Base-by-base conservation (phyloP, 257 asterid species). In the Mentha longifolia region DNA sequence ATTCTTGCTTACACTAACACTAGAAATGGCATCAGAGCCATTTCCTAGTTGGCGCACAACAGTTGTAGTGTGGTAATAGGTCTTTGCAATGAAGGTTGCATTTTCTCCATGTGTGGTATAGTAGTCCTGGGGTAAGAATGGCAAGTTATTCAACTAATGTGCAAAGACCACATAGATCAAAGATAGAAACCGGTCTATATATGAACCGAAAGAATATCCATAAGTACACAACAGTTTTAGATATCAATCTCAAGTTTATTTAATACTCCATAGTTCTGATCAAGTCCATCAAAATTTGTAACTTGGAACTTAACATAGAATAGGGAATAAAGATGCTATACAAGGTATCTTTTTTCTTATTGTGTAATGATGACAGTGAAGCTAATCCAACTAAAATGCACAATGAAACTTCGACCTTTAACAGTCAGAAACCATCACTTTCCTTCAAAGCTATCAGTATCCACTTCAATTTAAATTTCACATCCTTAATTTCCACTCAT, bases 41-140 rank as follows among this genome's bases (percentile, higher is more conserved):
- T 74, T 86, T 81, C 99, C 96, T 61, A 94, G 77, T 77, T 89
- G 99, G 43, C 97, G 88, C 67, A 94, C 80, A 78, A 87, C 96
- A n/a, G 98, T 81, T 68, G 98, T 95, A n/a, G 97, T 92, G 79
- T 82, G 96, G 83, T 92, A 95, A 84, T 86, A 92, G 42, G 96
- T 85, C 86, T 88, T 92, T 50, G 99, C 95, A 47, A 89, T 82
- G 79, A 89, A 95, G 79, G 82, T 78, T 57, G 98, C 99, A 83
- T 85, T 85, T 31, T 95, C 96, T 6, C 98, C 98, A 78, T 95
- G 99, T 14, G 91, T 80, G 4, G 98, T 95, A 69, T 88, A 95
- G 74, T 92, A 92, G 68, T 92, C 98, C 97, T 92, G 85, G 41
- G 49, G 45, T 31, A 43, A 65, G 45, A 73, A 72, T 19, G 13